Evolutionary conservation across 78 protist genomes (phyloP).

Genomic region (Dictyostelium firmibasis): DNA sequence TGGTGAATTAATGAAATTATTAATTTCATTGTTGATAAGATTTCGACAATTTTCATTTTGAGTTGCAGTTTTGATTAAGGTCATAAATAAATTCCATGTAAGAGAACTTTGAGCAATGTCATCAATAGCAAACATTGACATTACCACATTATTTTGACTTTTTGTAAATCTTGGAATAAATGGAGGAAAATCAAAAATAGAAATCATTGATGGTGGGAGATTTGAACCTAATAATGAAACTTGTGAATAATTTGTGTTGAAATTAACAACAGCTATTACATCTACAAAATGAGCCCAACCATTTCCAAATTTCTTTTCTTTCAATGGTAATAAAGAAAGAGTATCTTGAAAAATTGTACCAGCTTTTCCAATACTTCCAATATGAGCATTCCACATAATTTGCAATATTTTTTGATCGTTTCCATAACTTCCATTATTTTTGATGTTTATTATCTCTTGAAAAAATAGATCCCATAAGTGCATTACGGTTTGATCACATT

Average conservation of each 20-base stretch:
- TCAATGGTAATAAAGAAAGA: not conserved
- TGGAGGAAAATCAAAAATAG: slow-evolving; percentile 29
- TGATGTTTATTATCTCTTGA: not conserved
- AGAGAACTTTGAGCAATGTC: slow-evolving; percentile 14
- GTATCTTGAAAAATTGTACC: not conserved
- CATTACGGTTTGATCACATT: not conserved
- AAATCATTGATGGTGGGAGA: slow-evolving; percentile 12
- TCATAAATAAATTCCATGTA: slow-evolving; percentile 2
- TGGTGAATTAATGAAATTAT: not conserved
- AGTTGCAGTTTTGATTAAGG: not conserved
- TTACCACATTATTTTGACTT: slow-evolving; percentile 2
- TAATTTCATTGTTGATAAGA: not conserved
- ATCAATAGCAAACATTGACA: not conserved
- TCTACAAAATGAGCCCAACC: slow-evolving; percentile 65
- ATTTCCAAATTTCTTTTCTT: slow-evolving; percentile 30
- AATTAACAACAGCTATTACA: slow-evolving; percentile 4
- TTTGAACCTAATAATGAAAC: not conserved
- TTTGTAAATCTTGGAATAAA: slow-evolving; percentile 24
- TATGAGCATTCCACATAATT: slow-evolving; percentile 58
- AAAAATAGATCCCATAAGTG: slow-evolving; percentile 16
- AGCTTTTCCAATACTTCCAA: not conserved
- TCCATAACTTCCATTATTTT: not conserved
- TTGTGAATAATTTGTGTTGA: slow-evolving; percentile 34
- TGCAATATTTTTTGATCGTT: not conserved
- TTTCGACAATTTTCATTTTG: slow-evolving; percentile 21